Evolutionary conservation across 2,329 filamentous ascomycete species (phyloP).

Genomic region (Exophiala oligosperma): DNA sequence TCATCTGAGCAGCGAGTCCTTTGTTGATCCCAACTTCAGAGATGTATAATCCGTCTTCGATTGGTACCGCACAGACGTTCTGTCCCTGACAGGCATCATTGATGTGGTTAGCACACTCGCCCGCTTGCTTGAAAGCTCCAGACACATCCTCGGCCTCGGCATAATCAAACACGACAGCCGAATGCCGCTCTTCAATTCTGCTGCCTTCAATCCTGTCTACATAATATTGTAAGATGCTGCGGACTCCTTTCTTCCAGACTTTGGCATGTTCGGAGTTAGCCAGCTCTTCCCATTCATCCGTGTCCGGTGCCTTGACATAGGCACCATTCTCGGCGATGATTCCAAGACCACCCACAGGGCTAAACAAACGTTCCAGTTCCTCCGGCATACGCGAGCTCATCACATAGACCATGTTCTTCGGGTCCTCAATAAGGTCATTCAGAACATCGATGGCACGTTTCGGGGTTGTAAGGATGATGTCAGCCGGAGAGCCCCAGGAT

Average conservation of each 20-base stretch:
- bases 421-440: slow-evolving; percentile 76
- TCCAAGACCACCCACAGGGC: slow-evolving; percentile 77
- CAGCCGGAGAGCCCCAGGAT: slow-evolving; percentile 78
- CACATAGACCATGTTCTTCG: slow-evolving; percentile 83
- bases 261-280: slow-evolving; percentile 69
- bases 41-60: slow-evolving; percentile 78
- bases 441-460: slow-evolving; percentile 81
- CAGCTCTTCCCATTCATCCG: slow-evolving; percentile 73
- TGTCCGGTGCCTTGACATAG: slow-evolving; percentile 70
- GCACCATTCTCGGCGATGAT: slow-evolving; percentile 94
- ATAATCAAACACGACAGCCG: slow-evolving; percentile 88
- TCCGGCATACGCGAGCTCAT: slow-evolving; percentile 89
- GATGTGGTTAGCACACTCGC: slow-evolving; percentile 90
- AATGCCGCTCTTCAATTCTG: slow-evolving; percentile 86
- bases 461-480: slow-evolving; percentile 82
- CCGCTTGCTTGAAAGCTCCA: slow-evolving; percentile 74
- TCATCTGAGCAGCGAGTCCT: slow-evolving; percentile 73
- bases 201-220: slow-evolving; percentile 85
- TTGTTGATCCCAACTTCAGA: slow-evolving; percentile 88
- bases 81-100: slow-evolving; percentile 88
- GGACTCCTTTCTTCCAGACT: slow-evolving; percentile 81
- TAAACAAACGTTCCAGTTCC: slow-evolving; percentile 84
- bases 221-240: slow-evolving; percentile 83
- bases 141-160: slow-evolving; percentile 76
- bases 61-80: slow-evolving; percentile 77